Evolutionary conservation across 2,329 filamentous ascomycete genomes (phyloP).

Genomic region (Fusarium sp.): DNA sequence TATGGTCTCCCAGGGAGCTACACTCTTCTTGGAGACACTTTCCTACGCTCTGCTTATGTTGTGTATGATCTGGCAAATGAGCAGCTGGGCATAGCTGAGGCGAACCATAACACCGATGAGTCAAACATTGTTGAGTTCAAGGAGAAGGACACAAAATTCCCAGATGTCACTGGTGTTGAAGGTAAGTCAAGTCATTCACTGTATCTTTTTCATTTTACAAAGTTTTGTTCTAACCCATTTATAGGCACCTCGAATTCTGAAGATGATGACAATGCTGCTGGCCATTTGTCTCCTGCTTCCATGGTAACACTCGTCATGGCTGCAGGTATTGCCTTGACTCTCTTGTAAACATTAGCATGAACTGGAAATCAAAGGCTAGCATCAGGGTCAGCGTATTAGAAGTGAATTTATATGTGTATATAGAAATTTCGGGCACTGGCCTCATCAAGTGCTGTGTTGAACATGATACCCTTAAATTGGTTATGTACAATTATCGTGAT

Average conservation of each 20-base stretch:
- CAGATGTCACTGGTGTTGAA: constrained; percentile 59
- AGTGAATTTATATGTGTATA: background rate
- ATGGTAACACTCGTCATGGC: constrained; percentile 35
- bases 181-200: constrained; percentile 46
- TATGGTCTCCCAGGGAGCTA: constrained; percentile 52
- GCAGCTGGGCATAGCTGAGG: constrained; percentile 65
- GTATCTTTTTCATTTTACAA: background rate
- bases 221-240: constrained; percentile 30
- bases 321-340: constrained; percentile 27
- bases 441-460: constrained; percentile 3
- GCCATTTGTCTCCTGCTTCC: constrained; percentile 34
- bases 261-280: constrained; percentile 38
- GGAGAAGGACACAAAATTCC: constrained; percentile 54
- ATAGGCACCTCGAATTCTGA: constrained; percentile 26
- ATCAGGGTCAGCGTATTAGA: background rate
- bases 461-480: constrained; percentile 27
- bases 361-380: background rate
- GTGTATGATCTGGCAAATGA: constrained; percentile 66
- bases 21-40: constrained; percentile 69
- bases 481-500: background rate
- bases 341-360: constrained; percentile 21
- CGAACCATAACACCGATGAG: constrained; percentile 61
- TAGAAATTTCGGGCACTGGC: background rate
- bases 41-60: constrained; percentile 68
- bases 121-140: constrained; percentile 62